Conservation (phyloP, 768 basidiomycete species). For the Suillus fuscotomentosus region DNA sequence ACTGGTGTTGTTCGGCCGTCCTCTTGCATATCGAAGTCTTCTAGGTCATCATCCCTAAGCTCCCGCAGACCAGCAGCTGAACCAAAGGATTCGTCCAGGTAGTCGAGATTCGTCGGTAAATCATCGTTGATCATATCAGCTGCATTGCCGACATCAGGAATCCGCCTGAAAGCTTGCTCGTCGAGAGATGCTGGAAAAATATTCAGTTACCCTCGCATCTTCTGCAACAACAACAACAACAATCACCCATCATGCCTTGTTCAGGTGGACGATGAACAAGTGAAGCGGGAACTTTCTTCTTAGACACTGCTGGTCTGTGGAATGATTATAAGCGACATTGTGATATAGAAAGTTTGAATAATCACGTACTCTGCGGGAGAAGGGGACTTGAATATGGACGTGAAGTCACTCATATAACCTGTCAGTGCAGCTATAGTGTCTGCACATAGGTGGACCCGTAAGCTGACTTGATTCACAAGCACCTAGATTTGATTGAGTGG, state of each 20-base stretch:
- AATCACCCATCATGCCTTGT: conserved; percentile 28
- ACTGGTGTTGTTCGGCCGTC: conserved; percentile 13
- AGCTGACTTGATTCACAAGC: conserved; percentile 46
- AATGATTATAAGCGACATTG: background rate
- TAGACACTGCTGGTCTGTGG: conserved; percentile 6
- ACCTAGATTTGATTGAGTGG: conserved; percentile 40
- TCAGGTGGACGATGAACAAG: background rate
- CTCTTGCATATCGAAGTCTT: conserved; percentile 53
- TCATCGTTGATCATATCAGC: conserved; percentile 93
- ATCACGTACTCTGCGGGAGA: conserved; percentile 25
- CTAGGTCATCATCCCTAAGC: conserved; percentile 68
- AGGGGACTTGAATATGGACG: conserved; percentile 37
- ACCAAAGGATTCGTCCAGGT: conserved; percentile 81
- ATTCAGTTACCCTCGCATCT: conserved; percentile 5
- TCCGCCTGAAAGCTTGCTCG: conserved; percentile 71
- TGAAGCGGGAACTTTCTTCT: conserved; percentile 4
- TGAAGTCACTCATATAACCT: conserved; percentile 53
- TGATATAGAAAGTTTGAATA: background rate
- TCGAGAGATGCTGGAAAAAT: conserved; percentile 64
- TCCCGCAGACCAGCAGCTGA: conserved; percentile 74
- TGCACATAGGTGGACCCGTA: conserved; percentile 73
- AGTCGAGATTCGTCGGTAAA: conserved; percentile 85
- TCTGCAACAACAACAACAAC: background rate
- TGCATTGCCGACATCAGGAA: conserved; percentile 74
- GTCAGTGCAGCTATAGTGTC: conserved; percentile 66